A percentile compares a stretch with the other conserved stretches of the same genome.
Conservation (phyloP, 306 rosid species). For the Astragalus membranaceus region DNA sequence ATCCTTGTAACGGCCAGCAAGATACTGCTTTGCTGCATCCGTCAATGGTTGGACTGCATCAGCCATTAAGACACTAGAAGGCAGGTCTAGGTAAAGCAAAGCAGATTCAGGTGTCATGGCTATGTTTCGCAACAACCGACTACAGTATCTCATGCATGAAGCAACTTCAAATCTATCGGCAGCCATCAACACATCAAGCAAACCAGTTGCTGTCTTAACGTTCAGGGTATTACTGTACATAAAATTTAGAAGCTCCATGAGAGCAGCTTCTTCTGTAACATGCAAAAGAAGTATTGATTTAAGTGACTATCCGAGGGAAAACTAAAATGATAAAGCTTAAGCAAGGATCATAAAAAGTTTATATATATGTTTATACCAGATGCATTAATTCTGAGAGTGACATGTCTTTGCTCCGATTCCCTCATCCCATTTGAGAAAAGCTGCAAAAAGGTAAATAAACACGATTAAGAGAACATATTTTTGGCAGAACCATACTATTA, state of each 20-base stretch:
- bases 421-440: conserved; percentile 96
- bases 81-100: conserved; percentile 88
- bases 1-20: conserved; percentile 83
- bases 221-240: conserved; percentile 80
- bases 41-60: conserved; percentile 96
- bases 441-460: conserved; percentile 33
- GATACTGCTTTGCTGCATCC: conserved; percentile 92
- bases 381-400: conserved; percentile 76
- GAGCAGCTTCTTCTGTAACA: conserved; percentile 85
- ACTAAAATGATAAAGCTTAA: not conserved
- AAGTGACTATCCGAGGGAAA: conserved; percentile 1
- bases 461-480: not conserved
- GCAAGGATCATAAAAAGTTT: not conserved
- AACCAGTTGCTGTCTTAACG: conserved; percentile 59
- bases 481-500: not conserved
- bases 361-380: conserved; percentile 48
- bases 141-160: conserved; percentile 94
- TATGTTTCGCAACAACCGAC: conserved; percentile 57
- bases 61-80: conserved; percentile 87
- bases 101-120: conserved; percentile 96
- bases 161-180: conserved; percentile 98
- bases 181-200: conserved; percentile 94
- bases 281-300: conserved; percentile 15
- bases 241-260: conserved; percentile 94
- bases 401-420: conserved; percentile 91